phyloP scores from a whole-genome alignment of 164 flowering plant genomes.

The Vitis rotundifolia region DNA sequence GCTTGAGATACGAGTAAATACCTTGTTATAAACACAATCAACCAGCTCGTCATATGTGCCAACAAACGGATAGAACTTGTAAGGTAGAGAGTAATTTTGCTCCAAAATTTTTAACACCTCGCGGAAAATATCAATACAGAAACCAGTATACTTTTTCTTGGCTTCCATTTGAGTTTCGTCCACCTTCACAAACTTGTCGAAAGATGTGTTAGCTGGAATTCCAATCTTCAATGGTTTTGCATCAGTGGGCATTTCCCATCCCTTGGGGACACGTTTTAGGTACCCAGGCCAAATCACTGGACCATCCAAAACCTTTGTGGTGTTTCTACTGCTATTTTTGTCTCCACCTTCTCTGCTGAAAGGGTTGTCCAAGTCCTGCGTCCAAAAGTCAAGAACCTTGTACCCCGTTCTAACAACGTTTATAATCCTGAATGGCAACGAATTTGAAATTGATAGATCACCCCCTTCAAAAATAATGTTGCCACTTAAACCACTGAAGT shows the following conservation, averaged over 20 bases:
- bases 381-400: too few species aligned
- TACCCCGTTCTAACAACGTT: too few species aligned
- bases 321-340: too few species aligned
- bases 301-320: too few species aligned
- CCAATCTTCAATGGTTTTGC: conserved; percentile 29
- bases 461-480: too few species aligned
- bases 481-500: too few species aligned
- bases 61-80: conserved; percentile 14
- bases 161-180: not conserved
- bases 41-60: conserved; percentile 24
- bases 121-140: conserved; percentile 39
- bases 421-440: too few species aligned
- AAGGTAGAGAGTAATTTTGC: conserved; percentile 19
- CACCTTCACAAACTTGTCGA: conserved; percentile 31
- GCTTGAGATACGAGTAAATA: not conserved
- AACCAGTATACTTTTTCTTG: conserved; percentile 15
- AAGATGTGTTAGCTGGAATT: conserved; percentile 29
- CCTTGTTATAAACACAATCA: conserved; percentile 23
- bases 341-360: too few species aligned
- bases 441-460: too few species aligned
- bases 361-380: too few species aligned
- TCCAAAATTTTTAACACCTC: conserved; percentile 2
- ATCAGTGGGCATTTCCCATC: conserved; percentile 35
- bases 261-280: conserved; percentile 5
- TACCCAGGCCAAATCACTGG: too few species aligned